Percentiles rank a stretch among this genome's conserved stretches.
These are phyloP conservation scores for Podila verticillata DNA, from an alignment of 192 early-diverging fungal genomes.

Conservation along the genomic window DNA sequence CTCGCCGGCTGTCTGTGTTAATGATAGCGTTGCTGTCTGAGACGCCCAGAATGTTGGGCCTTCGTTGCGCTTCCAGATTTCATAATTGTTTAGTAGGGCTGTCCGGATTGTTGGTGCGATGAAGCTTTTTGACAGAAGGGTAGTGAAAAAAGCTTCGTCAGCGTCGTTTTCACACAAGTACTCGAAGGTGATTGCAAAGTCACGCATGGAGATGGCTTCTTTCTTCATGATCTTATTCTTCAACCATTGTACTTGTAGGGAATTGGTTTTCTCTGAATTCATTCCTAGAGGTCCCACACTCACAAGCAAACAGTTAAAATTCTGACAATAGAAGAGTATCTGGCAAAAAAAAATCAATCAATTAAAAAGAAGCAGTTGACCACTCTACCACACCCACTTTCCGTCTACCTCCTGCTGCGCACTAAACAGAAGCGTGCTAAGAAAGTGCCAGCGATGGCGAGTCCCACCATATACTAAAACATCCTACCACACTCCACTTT, in stretches of 20 bases:
- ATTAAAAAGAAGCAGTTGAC: constrained; percentile 18
- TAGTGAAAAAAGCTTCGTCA: not conserved
- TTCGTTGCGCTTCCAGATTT: constrained; percentile 15
- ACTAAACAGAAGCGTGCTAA: constrained; percentile 19
- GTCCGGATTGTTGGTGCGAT: not conserved
- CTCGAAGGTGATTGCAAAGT: constrained; percentile 12
- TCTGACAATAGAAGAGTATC: not conserved
- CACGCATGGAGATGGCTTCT: constrained; percentile 1
- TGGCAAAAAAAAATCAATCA: not conserved
- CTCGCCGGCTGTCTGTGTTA: constrained; percentile 12
- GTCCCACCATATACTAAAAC: constrained; percentile 16
- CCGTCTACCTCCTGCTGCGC: constrained; percentile 33
- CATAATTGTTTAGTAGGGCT: not conserved
- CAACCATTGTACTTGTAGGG: constrained; percentile 2
- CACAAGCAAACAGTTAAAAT: not conserved
- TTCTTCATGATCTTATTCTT: not conserved
- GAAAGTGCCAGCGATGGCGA: constrained; percentile 18
- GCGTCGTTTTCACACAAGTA: constrained; percentile 8
- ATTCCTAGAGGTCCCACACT: constrained; percentile 15
- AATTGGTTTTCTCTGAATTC: not conserved
- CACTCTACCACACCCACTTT: constrained; percentile 23
- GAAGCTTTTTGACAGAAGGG: constrained; percentile 7
- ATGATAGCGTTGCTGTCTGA: constrained; percentile 1
- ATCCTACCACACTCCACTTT: no score
- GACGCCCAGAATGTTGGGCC: constrained; percentile 11